Conservation (phyloP, 768 basidiomycete species). For the Amanita pseudoporphyria region DNA sequence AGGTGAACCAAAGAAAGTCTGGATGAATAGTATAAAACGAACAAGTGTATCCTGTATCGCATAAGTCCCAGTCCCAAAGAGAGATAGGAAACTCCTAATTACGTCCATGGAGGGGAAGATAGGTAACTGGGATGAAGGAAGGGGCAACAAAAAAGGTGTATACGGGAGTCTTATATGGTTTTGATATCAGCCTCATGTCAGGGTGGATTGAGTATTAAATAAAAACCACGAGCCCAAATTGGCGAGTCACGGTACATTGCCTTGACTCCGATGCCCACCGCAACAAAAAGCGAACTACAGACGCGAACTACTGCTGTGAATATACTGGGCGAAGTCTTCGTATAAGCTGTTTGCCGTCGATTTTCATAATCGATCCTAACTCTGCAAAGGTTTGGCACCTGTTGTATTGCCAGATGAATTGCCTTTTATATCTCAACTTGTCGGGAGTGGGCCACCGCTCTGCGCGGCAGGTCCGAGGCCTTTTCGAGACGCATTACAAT, state of each 20-base stretch:
- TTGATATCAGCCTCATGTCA: constrained; percentile 32
- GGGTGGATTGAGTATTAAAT: constrained; percentile 1
- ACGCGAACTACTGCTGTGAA: too few relatives aligned
- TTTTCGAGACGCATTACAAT: too few relatives aligned
- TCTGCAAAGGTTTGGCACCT: too few relatives aligned
- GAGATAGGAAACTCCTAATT: constrained; percentile 62
- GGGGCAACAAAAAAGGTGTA: constrained; percentile 23
- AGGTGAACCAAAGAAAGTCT: neutral
- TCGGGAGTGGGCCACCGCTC: too few relatives aligned
- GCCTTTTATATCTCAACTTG: too few relatives aligned
- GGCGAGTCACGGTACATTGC: neutral
- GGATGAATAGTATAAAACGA: constrained; percentile 13
- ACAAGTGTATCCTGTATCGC: constrained; percentile 78
- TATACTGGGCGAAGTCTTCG: too few relatives aligned
- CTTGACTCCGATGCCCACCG: too few relatives aligned
- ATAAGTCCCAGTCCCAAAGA: constrained; percentile 54
- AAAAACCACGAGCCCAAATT: constrained; percentile 4
- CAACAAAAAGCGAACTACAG: too few relatives aligned
- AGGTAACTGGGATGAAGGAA: constrained; percentile 22
- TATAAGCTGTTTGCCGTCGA: too few relatives aligned
- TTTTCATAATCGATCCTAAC: too few relatives aligned
- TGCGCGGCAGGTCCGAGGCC: too few relatives aligned
- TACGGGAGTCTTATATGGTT: constrained; percentile 34
- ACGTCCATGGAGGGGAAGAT: constrained; percentile 47
- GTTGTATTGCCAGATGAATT: too few relatives aligned